Conservation (phyloP, 78 protist species). For the Monocercomonoides exilis region DNA sequence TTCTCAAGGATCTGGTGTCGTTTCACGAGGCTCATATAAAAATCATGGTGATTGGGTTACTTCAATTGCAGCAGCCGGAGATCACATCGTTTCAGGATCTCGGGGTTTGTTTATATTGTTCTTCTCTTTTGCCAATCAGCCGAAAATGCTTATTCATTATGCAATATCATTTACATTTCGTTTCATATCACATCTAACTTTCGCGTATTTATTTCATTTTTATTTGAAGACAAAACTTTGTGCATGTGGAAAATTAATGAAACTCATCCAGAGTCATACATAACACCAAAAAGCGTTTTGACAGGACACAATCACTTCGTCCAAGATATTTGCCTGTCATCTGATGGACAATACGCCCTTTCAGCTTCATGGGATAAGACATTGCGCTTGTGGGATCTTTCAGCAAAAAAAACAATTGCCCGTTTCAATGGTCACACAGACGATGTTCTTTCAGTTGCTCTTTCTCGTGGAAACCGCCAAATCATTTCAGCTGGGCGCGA, state of each 20-base stretch:
- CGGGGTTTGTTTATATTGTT: constrained; percentile 1
- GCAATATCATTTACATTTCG: no score
- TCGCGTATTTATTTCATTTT: no score
- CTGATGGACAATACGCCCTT: constrained; percentile 32
- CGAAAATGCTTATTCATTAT: no score
- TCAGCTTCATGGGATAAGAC: constrained; percentile 37
- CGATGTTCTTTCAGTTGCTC: constrained; percentile 26
- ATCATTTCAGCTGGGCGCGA: constrained; percentile 36
- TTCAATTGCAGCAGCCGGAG: background rate
- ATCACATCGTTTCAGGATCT: background rate
- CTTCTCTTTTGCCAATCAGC: no score
- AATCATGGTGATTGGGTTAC: background rate
- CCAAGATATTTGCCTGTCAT: background rate
- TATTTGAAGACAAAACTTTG: no score
- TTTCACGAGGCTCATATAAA: no score
- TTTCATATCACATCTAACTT: no score
- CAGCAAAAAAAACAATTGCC: background rate
- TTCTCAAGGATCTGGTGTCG: no score
- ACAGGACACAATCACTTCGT: constrained; percentile 18
- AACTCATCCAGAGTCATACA: no score
- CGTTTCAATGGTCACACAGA: constrained; percentile 18
- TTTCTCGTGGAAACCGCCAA: constrained; percentile 28
- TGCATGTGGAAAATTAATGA: no score
- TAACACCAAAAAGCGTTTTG: no score
- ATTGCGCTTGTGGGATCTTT: constrained; percentile 22